Evolutionary conservation across 768 basidiomycete genomes (phyloP), one percentile per base, ranked within the genome.

Genomic region (Cystobasidium ongulense): DNA sequence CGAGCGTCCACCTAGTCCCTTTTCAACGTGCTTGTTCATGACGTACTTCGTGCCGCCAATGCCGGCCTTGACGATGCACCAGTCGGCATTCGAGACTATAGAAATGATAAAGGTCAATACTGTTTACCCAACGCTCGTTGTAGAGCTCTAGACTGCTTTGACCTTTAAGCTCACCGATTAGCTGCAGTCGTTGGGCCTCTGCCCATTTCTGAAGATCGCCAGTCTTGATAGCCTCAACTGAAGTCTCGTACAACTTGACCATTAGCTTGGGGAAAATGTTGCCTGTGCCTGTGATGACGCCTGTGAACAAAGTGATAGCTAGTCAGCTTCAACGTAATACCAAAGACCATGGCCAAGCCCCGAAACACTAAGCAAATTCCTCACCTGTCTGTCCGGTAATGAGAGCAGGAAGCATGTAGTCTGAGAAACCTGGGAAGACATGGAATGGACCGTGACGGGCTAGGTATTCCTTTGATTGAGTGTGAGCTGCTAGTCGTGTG

Each of bases 371-470:
- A 11, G 21, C 3, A 38, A 64, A 10, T 3, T 64, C 90, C 63
- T 84, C 82, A 0, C 89, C 89, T 33, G 88, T 85, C 76, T 87
- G 85, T 8, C 86, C 85, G 1, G 87, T 86, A 43, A 86, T 79
- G 7, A 90, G 83, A 2, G 86, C 86, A 23, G 88, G 81, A 46
- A 81, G 80, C 64, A 89, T 87, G 43, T 88, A 83, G 77, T 92
- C 90, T 5, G 86, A 86, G 72, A 87, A 86, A 0, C 91, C 91
- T 13, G 89, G 86, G 77, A 88, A 88, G n/a, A 90, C 86, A 1
- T 76, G 75, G 78, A 81, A 82, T 43, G 80, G 65, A 23, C 77
- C 76, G 11, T 75, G 79, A 54, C 75, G 75, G 33, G 77, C 61
- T 39, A 79, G 76, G 79, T 80, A 83, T 33, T 76, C 80, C 21